A percentile compares a stretch with the other conserved stretches of the same genome.
Conservation (phyloP, 768 basidiomycete species). For the Strobilomyces dryophilus region DNA sequence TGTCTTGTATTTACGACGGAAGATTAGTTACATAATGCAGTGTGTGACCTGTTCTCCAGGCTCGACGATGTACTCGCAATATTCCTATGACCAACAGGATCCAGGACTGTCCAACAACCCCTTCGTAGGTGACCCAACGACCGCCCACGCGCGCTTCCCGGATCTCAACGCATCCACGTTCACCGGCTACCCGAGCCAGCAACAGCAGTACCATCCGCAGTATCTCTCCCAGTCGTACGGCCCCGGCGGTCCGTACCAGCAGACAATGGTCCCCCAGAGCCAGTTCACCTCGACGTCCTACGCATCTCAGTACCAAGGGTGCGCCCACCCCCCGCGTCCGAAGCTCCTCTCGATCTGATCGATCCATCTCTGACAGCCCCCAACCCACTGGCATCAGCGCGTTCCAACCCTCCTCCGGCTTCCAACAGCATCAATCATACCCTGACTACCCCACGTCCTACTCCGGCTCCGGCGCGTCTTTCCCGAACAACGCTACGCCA, state of each 20-base stretch:
- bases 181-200: constrained; percentile 21
- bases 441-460: constrained; percentile 22
- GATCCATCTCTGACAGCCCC: constrained; percentile 13
- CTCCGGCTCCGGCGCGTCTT: constrained; percentile 27
- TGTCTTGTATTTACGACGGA: constrained; percentile 81
- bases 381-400: constrained; percentile 28
- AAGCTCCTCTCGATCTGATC: neutral
- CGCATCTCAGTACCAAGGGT: constrained; percentile 25
- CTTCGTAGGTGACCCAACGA: constrained; percentile 52
- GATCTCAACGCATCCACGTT: constrained; percentile 42
- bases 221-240: constrained; percentile 24
- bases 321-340: neutral
- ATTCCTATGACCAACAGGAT: constrained; percentile 33
- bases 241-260: constrained; percentile 12
- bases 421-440: constrained; percentile 48
- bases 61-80: constrained; percentile 35
- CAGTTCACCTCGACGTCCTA: constrained; percentile 22
- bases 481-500: constrained; percentile 13
- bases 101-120: constrained; percentile 57
- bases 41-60: constrained; percentile 2
- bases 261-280: constrained; percentile 16
- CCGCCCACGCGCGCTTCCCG: constrained; percentile 56
- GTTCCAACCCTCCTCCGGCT: constrained; percentile 52
- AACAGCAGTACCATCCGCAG: constrained; percentile 35
- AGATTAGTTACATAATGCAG: constrained; percentile 22